phyloP scores from a whole-genome alignment of 164 flowering plant genomes.

The Vitis vinifera region DNA sequence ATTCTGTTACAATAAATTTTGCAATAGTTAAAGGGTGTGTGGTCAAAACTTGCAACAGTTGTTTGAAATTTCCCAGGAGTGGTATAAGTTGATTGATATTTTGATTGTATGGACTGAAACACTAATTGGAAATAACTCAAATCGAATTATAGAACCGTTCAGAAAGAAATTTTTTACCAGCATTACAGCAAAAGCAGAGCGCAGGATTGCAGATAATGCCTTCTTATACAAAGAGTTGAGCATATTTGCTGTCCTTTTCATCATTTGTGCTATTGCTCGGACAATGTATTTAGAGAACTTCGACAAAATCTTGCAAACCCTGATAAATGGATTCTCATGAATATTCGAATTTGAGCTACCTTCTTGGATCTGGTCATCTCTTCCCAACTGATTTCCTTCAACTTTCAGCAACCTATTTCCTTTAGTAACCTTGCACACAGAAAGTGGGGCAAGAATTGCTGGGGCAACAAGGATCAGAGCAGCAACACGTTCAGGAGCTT shows the following conservation, averaged over 20 bases:
- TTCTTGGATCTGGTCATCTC: constrained; percentile 22
- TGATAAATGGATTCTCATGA: constrained; percentile 30
- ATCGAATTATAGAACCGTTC: neutral
- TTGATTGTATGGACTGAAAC: too few relatives aligned
- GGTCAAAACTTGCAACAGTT: too few relatives aligned
- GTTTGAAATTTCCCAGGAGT: too few relatives aligned
- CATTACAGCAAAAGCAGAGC: constrained; percentile 58
- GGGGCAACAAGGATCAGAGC: constrained; percentile 95
- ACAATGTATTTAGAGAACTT: constrained; percentile 33
- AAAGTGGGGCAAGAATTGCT: constrained; percentile 72
- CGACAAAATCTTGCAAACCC: constrained; percentile 33
- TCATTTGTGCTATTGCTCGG: constrained; percentile 27
- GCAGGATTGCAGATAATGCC: constrained; percentile 55
- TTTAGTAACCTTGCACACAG: constrained; percentile 20
- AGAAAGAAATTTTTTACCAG: constrained; percentile 48
- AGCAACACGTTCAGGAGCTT: constrained; percentile 92
- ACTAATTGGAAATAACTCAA: too few relatives aligned
- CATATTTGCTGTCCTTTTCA: constrained; percentile 49
- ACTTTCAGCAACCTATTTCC: constrained; percentile 4
- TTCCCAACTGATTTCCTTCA: constrained; percentile 19
- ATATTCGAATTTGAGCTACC: constrained; percentile 20
- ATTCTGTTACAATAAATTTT: neutral
- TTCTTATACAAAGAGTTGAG: constrained; percentile 50
- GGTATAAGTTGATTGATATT: too few relatives aligned
- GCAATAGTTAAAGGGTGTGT: neutral